These are phyloP conservation scores for Cladosporium oxysporum DNA, from an alignment of 2,329 filamentous ascomycete species.

Conservation along the genomic window DNA sequence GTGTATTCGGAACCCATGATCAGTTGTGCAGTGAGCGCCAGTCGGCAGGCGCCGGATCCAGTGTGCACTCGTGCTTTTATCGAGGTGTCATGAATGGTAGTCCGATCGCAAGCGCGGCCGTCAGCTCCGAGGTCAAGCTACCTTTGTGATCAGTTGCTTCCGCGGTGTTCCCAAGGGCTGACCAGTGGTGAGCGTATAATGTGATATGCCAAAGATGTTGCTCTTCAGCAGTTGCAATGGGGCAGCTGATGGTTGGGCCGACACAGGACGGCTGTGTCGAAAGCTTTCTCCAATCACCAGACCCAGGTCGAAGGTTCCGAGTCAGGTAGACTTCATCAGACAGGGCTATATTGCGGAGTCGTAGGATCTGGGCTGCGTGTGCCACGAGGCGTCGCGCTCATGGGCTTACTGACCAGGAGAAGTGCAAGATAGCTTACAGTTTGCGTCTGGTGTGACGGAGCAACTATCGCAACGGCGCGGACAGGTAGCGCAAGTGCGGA, in stretches of 20 bases:
- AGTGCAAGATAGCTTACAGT: conserved; percentile 7
- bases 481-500: conserved; percentile 15
- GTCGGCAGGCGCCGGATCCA: background rate
- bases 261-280: background rate
- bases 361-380: conserved; percentile 6
- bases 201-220: background rate
- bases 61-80: background rate
- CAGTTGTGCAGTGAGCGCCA: background rate
- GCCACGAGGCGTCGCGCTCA: conserved; percentile 1
- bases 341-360: conserved; percentile 18
- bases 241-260: background rate
- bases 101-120: background rate
- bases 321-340: conserved; percentile 8
- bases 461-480: background rate
- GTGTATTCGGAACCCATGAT: conserved; percentile 26
- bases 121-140: background rate
- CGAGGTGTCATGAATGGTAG: conserved; percentile 1
- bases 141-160: background rate
- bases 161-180: background rate
- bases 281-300: conserved; percentile 8
- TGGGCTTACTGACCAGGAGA: background rate
- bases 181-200: background rate
- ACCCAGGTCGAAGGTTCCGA: conserved; percentile 9
- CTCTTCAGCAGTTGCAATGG: background rate
- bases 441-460: conserved; percentile 5